Evolutionary conservation across 257 asterid species (phyloP), one percentile per base, ranked within the genome.

Genomic region (Penstemon barbatus): DNA sequence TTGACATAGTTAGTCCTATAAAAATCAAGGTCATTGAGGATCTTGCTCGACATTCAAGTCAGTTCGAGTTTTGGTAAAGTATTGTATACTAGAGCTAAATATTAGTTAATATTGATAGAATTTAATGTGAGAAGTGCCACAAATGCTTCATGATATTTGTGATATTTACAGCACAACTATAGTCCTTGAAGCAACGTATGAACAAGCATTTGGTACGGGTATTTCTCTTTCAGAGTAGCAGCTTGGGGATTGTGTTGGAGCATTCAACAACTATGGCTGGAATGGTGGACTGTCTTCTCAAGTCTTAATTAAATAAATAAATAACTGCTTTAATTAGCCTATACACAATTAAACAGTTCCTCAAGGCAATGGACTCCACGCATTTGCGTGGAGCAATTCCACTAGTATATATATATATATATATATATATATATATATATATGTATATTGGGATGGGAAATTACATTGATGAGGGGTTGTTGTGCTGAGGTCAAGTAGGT

Each of bases 41-140:
- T 94, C 97, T 76, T 91, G 97, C 81, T 91, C 97, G 97, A 87
- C 99, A 77, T 94, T 91, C 86, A 94, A 97, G 97, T 88, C 45
- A 75, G 73, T 64, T 39, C 57, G 68, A 66, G 53, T 63, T 63
- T 52, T 51, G 65, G 48, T 54, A 63, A 25, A 45, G 49, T 48
- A 5, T 5, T 59, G 12, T 57, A 54, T 49, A 58, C 19, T 40
- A 37, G 63, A 42, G 55, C 40, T 54, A 19, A 25, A 38, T 42
- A 38, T 48, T 33, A 45, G 46, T 4, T 63, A 50, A 19, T 42
- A 2, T 71, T 45, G 7, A 33, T 40, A 39, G 57, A 13, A 48
- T 54, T 12, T 49, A 37, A 18, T 33, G 18, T 57, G 43, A 25
- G 33, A 6, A 45, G 63, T 45, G 61, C 54, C 12, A 39, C 11